Conservation (phyloP, 176 grass and related monocot genomes). For the Puya raimondii region DNA sequence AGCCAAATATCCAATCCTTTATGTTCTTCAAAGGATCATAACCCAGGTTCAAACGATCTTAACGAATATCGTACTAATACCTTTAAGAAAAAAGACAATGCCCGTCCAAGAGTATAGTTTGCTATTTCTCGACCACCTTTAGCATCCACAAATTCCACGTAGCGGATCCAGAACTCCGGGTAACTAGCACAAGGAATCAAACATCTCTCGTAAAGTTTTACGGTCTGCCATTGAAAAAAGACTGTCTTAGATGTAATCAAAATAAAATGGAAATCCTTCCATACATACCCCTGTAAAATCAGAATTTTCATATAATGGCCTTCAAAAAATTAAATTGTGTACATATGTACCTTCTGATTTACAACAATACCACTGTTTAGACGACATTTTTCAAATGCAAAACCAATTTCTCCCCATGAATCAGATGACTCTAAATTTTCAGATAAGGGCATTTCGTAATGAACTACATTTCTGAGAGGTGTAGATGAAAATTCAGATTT, state of each 20-base stretch:
- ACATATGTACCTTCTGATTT: no score
- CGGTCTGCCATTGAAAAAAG: conserved; percentile 46
- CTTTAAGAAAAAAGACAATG: conserved; percentile 65
- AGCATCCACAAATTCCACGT: conserved; percentile 66
- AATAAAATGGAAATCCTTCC: neutral
- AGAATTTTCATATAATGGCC: no score
- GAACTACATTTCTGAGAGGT: no score
- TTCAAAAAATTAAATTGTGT: no score
- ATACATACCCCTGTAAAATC: neutral
- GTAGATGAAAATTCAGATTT: no score
- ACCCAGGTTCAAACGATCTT: neutral
- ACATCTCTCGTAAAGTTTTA: conserved; percentile 96
- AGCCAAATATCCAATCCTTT: no score
- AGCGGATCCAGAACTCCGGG: conserved; percentile 92
- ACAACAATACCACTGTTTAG: no score
- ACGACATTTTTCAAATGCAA: no score
- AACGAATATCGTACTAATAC: conserved; percentile 14
- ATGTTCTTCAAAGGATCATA: no score
- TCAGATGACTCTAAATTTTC: no score
- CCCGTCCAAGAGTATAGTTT: conserved; percentile 62
- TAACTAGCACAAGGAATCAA: conserved; percentile 90
- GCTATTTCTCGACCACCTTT: conserved; percentile 86
- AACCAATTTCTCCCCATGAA: no score
- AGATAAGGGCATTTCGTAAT: no score
- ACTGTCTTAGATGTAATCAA: conserved; percentile 19